Conservation (phyloP, 2,329 filamentous ascomycete genomes). For the Penicillium griseofulvum region DNA sequence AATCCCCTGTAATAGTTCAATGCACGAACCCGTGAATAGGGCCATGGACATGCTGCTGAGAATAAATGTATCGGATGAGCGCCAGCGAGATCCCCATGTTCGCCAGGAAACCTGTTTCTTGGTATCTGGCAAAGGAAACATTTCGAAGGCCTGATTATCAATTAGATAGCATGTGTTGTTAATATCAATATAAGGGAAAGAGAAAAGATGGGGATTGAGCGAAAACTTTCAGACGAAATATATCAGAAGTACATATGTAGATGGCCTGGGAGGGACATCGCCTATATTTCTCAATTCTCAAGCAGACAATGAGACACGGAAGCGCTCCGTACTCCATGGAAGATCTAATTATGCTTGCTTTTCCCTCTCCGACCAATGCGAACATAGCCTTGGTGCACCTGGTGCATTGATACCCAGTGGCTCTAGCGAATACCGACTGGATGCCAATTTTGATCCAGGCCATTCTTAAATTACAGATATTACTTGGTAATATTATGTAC, state of each 20-base stretch:
- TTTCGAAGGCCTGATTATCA: neutral
- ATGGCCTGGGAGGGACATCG: neutral
- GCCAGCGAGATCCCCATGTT: conserved; percentile 14
- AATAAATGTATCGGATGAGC: conserved; percentile 20
- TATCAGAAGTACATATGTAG: neutral
- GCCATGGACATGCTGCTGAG: conserved; percentile 17
- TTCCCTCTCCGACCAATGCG: neutral
- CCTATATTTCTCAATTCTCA: neutral
- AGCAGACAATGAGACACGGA: neutral
- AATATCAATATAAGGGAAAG: neutral
- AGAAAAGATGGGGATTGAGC: neutral
- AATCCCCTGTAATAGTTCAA: neutral
- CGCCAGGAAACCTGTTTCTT: neutral
- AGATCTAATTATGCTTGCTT: neutral
- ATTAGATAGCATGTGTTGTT: neutral
- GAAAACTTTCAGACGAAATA: neutral
- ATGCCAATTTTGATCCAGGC: neutral
- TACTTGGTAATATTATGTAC: neutral
- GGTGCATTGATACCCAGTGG: neutral
- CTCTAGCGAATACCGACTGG: neutral
- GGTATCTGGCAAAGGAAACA: neutral
- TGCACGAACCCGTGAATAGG: conserved; percentile 17
- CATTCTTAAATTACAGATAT: neutral
- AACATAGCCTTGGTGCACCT: neutral
- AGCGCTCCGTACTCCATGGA: neutral